Evolutionary conservation across 805 yeast species (phyloP).

Genomic region (Alloascoidea africana): DNA sequence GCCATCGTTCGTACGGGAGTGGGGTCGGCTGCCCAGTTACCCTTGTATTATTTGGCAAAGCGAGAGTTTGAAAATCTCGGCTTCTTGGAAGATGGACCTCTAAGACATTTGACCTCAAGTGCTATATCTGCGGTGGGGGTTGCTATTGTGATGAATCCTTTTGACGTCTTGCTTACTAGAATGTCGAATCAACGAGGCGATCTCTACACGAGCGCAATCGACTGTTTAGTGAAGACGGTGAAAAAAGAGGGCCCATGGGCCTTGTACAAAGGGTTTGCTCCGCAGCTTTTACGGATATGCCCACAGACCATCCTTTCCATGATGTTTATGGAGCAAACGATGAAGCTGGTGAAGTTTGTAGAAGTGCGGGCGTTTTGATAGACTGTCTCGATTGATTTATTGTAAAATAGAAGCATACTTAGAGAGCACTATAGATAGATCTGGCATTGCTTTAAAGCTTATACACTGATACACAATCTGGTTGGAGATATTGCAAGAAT

Average conservation of each 20-base stretch:
- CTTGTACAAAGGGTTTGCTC: conserved; percentile 87
- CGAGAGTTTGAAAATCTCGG: conserved; percentile 36
- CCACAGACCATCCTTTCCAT: conserved; percentile 84
- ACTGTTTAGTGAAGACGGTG: conserved; percentile 77
- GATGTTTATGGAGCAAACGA: conserved; percentile 91
- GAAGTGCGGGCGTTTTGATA: no score
- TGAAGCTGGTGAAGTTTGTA: conserved; percentile 56
- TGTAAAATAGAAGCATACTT: no score
- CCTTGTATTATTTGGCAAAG: conserved; percentile 74
- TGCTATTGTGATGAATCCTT: conserved; percentile 91
- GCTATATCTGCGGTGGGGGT: conserved; percentile 84
- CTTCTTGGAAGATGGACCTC: conserved; percentile 45
- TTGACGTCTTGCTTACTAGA: conserved; percentile 91
- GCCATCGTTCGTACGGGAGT: conserved; percentile 90
- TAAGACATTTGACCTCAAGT: conserved; percentile 57
- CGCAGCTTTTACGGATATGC: conserved; percentile 82
- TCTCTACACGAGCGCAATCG: conserved; percentile 74
- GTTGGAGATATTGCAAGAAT: no score
- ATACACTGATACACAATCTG: no score
- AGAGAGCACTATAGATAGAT: no score
- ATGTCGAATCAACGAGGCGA: conserved; percentile 90
- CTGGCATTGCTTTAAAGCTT: no score
- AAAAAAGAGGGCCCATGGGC: conserved; percentile 75
- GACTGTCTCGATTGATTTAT: no score
- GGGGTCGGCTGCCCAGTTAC: conserved; percentile 91